phyloP scores from a whole-genome alignment of 805 yeast genomes.

The Wickerhamiella azyma region DNA sequence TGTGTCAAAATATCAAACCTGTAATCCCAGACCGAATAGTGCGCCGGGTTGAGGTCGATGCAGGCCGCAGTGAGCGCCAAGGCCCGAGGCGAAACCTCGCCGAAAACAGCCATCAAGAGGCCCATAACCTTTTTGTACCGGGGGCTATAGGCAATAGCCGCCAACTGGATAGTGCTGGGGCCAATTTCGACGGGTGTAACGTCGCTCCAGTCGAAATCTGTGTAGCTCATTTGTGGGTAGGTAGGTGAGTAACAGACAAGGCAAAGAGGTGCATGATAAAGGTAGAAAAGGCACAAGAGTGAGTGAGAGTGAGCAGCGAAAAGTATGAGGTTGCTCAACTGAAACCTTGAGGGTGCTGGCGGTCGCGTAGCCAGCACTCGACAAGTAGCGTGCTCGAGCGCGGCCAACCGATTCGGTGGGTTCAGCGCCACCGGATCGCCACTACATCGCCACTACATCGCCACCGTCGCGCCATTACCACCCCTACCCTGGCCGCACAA shows the following conservation, averaged over 20 bases:
- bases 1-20: conserved; percentile 22
- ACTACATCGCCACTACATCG: too few species aligned
- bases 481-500: too few species aligned
- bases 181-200: conserved; percentile 23
- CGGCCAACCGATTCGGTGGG: too few species aligned
- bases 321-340: too few species aligned
- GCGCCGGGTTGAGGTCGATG: conserved; percentile 66
- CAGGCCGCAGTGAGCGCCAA: conserved; percentile 49
- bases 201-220: conserved; percentile 25
- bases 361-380: too few species aligned
- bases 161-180: conserved; percentile 23
- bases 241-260: neutral
- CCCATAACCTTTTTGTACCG: conserved; percentile 57
- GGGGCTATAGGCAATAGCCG: conserved; percentile 43
- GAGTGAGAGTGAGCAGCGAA: too few species aligned
- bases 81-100: conserved; percentile 61
- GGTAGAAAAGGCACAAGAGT: too few species aligned
- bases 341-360: too few species aligned
- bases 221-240: conserved; percentile 9
- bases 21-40: conserved; percentile 73
- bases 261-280: neutral
- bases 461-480: too few species aligned
- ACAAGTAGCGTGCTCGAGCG: too few species aligned
- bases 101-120: conserved; percentile 44
- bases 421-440: too few species aligned